These are phyloP conservation scores for Pichia sp. DNA, from an alignment of 1,139 yeast species.

Conservation along the genomic window DNA sequence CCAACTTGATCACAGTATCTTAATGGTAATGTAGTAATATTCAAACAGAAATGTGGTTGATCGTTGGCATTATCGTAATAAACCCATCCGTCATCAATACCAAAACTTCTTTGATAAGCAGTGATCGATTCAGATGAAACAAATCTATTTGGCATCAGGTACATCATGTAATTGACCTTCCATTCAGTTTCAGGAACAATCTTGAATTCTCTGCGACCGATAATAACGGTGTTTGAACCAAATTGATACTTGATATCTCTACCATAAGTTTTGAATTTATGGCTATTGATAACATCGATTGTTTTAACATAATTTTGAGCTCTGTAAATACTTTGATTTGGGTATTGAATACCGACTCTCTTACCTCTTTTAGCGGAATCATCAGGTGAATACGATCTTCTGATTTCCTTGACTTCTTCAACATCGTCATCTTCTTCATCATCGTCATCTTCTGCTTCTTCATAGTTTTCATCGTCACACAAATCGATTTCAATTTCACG, in stretches of 20 bases:
- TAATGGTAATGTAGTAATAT: constrained; percentile 16
- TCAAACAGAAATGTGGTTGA: constrained; percentile 8
- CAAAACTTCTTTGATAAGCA: not conserved
- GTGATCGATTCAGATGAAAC: not conserved
- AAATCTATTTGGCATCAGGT: constrained; percentile 7
- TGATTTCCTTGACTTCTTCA: not conserved
- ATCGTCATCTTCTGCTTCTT: not conserved
- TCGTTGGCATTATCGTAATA: constrained; percentile 11
- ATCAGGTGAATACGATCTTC: not conserved
- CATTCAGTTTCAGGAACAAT: constrained; percentile 2
- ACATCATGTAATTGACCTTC: constrained; percentile 4
- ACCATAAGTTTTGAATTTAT: not conserved
- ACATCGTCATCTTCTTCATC: not conserved
- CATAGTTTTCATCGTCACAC: not conserved
- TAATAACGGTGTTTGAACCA: not conserved
- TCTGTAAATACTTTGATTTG: not conserved
- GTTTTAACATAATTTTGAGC: not conserved
- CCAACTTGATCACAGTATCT: constrained; percentile 19
- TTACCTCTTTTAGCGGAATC: not conserved
- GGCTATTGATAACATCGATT: not conserved
- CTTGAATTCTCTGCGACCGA: not conserved
- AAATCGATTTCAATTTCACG: not conserved
- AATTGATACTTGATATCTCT: not conserved
- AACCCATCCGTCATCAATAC: constrained; percentile 3
- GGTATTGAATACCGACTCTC: not conserved